Evolutionary conservation across 768 basidiomycete species (phyloP).

Genomic region (Boletus patriciae): DNA sequence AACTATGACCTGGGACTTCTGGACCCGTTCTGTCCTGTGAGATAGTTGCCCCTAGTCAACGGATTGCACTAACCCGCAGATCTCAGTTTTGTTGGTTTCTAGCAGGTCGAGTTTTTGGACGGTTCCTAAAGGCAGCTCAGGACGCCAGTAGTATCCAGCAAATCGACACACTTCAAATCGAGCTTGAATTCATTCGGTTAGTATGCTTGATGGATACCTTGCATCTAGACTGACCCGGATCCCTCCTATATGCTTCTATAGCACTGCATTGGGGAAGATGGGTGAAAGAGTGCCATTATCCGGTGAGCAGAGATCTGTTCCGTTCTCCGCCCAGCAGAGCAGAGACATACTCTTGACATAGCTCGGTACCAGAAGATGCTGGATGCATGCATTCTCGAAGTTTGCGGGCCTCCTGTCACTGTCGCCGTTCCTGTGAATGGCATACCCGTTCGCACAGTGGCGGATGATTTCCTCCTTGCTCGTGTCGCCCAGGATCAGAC

Average conservation of each 20-base stretch:
- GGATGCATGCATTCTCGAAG: conserved; percentile 16
- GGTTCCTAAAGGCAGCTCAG: conserved; percentile 64
- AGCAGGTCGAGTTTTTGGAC: conserved; percentile 62
- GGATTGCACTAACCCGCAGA: not conserved
- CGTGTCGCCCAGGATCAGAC: conserved; percentile 9
- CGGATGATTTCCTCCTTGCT: conserved; percentile 10
- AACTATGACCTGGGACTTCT: conserved; percentile 70
- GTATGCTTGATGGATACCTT: conserved; percentile 20
- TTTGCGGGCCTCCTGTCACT: conserved; percentile 1
- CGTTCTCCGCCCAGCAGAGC: not conserved
- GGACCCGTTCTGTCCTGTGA: conserved; percentile 68
- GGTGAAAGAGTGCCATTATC: conserved; percentile 70
- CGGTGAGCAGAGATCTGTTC: conserved; percentile 31
- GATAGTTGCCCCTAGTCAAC: conserved; percentile 16
- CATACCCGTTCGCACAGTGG: conserved; percentile 6
- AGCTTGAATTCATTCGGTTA: conserved; percentile 69
- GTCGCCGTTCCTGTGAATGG: conserved; percentile 5
- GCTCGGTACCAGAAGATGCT: conserved; percentile 27
- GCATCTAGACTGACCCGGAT: not conserved
- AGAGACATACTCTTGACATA: not conserved
- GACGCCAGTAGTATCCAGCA: conserved; percentile 58
- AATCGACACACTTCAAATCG: conserved; percentile 55
- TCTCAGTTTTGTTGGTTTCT: conserved; percentile 67
- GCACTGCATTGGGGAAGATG: conserved; percentile 58
- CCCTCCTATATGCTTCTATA: conserved; percentile 22